phyloP scores from a whole-genome alignment of 768 basidiomycete genomes.

The Nidula microcarpa region DNA sequence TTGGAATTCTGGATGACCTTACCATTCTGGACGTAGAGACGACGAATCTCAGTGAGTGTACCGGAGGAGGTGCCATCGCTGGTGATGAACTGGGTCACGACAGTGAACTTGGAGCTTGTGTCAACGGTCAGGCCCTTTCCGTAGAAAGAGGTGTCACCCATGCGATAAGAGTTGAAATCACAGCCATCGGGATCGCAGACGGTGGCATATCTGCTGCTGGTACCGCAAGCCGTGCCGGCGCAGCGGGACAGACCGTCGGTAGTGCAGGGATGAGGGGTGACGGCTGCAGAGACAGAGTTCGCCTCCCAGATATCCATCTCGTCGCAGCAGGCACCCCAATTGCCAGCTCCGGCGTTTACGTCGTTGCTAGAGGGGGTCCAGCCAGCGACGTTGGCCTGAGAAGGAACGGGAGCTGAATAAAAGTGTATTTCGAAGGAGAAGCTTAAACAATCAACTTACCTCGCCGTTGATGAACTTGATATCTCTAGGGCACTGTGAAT shows the following conservation, averaged over 20 bases:
- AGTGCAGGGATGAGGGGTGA: conserved; percentile 35
- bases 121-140: conserved; percentile 37
- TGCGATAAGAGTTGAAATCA: conserved; percentile 49
- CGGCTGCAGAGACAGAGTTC: conserved; percentile 34
- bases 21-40: conserved; percentile 54
- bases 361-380: conserved; percentile 30
- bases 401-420: neutral
- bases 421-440: neutral
- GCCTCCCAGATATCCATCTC: conserved; percentile 49
- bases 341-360: conserved; percentile 40
- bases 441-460: conserved; percentile 21
- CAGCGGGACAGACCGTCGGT: conserved; percentile 27
- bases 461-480: conserved; percentile 62
- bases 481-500: conserved; percentile 60
- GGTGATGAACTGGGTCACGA: conserved; percentile 60
- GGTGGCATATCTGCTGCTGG: conserved; percentile 8
- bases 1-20: conserved; percentile 48
- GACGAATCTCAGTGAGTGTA: conserved; percentile 50
- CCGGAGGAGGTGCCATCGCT: conserved; percentile 39
- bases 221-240: conserved; percentile 21
- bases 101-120: conserved; percentile 44
- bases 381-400: conserved; percentile 40
- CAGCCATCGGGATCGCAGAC: conserved; percentile 43
- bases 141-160: conserved; percentile 35
- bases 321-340: conserved; percentile 34